phyloP scores from a whole-genome alignment of 306 rosid species.

The Quercus cerris region DNA sequence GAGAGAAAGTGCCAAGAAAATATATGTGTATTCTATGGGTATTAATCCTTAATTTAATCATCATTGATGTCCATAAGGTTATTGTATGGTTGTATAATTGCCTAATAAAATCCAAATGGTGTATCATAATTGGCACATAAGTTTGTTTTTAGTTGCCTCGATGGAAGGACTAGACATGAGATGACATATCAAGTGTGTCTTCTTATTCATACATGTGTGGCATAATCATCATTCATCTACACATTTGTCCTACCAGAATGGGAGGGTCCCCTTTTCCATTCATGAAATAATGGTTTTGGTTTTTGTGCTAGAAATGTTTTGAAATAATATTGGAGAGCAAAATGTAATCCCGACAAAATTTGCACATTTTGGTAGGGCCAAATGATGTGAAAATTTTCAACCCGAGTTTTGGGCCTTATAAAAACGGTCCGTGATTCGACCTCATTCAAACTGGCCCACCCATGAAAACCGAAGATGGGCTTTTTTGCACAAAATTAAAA shows the following conservation, averaged over 20 bases:
- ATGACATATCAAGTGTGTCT: background rate
- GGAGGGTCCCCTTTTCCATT: too few relatives aligned
- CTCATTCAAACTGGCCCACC: background rate
- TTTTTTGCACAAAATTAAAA: too few relatives aligned
- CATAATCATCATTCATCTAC: too few relatives aligned
- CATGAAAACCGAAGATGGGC: too few relatives aligned
- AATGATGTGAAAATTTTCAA: background rate
- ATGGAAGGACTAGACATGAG: background rate
- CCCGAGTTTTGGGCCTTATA: background rate
- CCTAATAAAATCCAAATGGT: background rate
- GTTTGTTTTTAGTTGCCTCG: background rate
- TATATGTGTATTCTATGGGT: background rate
- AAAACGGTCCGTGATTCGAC: background rate
- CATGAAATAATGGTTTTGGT: background rate
- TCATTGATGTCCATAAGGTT: background rate
- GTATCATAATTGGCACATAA: background rate
- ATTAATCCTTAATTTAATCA: too few relatives aligned
- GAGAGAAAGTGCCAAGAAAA: background rate
- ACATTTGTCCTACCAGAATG: too few relatives aligned
- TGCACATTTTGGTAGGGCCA: background rate
- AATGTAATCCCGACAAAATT: too few relatives aligned
- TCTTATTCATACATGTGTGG: background rate
- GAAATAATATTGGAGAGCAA: too few relatives aligned
- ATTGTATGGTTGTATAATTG: background rate
- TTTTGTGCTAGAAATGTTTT: background rate